Conservation (phyloP, 106 monocot genomes). For the Posidonia australis region DNA sequence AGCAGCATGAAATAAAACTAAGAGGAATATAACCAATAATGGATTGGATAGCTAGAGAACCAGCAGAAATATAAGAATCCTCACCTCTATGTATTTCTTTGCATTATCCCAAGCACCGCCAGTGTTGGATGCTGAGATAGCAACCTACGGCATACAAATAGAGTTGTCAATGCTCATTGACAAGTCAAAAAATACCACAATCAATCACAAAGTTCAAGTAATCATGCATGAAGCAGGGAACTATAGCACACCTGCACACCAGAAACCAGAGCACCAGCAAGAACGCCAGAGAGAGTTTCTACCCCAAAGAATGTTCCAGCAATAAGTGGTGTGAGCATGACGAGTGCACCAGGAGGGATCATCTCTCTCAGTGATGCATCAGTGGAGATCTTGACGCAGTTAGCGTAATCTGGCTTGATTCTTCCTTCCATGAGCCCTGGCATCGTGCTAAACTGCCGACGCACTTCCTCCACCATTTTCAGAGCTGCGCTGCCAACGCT, state of each 20-base stretch:
- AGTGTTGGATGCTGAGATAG: constrained; percentile 28
- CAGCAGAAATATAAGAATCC: background rate
- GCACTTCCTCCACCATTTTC: constrained; percentile 65
- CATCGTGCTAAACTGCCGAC: constrained; percentile 50
- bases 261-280: constrained; percentile 55
- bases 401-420: constrained; percentile 49
- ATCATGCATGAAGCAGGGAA: background rate
- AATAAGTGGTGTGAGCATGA: constrained; percentile 43
- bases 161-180: background rate
- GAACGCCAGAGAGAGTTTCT: constrained; percentile 52
- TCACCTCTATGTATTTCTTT: constrained; percentile 70
- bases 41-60: background rate
- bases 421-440: constrained; percentile 60
- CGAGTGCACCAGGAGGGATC: constrained; percentile 49
- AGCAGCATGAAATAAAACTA: background rate
- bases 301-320: constrained; percentile 58
- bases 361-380: constrained; percentile 39
- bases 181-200: no score
- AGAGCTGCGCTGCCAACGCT: constrained; percentile 55
- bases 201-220: background rate
- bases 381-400: constrained; percentile 61
- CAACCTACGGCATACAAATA: constrained; percentile 1
- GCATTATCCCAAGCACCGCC: constrained; percentile 79
- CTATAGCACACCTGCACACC: constrained; percentile 41
- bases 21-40: no score